Base-by-base conservation (phyloP, 169 alveolate species). In the Theileria annulata region DNA sequence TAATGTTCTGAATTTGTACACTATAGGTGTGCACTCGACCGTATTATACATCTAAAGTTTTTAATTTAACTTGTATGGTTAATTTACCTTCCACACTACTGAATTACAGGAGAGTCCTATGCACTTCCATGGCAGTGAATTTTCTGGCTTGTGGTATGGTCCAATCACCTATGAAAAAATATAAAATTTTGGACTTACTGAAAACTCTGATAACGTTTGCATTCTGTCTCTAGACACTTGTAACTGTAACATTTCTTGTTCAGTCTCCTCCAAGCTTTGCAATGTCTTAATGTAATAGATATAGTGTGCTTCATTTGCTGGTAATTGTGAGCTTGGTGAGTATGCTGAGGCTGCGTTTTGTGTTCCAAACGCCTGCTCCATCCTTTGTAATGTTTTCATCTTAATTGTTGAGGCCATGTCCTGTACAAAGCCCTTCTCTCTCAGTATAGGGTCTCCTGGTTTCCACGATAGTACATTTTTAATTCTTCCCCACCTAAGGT, bases 351-450 rank as follows among this genome's bases (percentile, higher is more conserved):
- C 59, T 48, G 72, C 31, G 27, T 64, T 23, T 19, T 67, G 72
- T 21, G 70, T 76, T 5, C 88, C 88, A 64, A 80, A 80, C 0
- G 70, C 79, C 51, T 80, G 82, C 27, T 75, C 77, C 82, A 80
- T 80, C 47, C 79, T 48, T 35, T 80, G 82, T 54, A 72, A 54
- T 71, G 84, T 74, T 37, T 73, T 80, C 79, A 74, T 73, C 71
- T 75, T 72, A 0, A 62, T 75, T 48, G 49, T 80, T 19, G 82
- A 62, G 1, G 82, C 88, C 75, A 17, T 72, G 30, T 80, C 88
- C 31, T 80, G 88, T 13, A 77, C 58, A 48, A 80, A 80, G 62
- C 88, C 88, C 78, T 80, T 72, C 42, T 80, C 88, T 27, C 88
- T 19, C 10, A 80, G n/a, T 13, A 80, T 67, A 5, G 82, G 78